Conservation (phyloP, 345 rosid genomes). For the Eucalyptus cladocalyx region DNA sequence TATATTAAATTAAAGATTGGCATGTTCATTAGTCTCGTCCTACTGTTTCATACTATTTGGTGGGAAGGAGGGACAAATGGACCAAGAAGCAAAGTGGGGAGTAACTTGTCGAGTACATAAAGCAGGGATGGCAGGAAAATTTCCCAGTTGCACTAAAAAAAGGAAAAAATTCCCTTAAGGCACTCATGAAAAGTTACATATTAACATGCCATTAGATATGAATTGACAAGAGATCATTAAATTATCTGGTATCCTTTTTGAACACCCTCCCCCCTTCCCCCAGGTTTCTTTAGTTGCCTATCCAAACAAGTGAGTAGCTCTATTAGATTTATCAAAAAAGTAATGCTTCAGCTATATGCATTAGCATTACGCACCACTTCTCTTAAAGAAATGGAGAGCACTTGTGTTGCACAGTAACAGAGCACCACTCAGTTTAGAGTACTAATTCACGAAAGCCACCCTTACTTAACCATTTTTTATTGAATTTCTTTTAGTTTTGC, state of each 20-base stretch:
- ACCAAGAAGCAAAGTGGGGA: background rate
- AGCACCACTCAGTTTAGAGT: background rate
- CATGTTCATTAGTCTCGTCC: conserved; percentile 5
- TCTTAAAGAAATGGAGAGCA: background rate
- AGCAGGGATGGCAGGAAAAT: background rate
- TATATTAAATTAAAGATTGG: background rate
- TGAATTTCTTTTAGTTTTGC: background rate
- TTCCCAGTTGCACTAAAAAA: background rate
- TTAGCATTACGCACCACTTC: background rate
- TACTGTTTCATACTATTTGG: background rate
- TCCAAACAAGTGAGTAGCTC: background rate
- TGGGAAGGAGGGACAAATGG: background rate
- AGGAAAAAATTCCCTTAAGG: background rate
- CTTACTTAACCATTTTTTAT: background rate
- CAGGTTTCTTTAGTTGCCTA: background rate
- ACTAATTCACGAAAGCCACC: background rate
- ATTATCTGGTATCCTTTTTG: background rate
- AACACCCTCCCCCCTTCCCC: background rate
- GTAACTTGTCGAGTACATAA: background rate
- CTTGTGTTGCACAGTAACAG: background rate
- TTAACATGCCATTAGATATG: background rate
- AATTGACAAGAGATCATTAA: background rate
- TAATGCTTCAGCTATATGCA: background rate
- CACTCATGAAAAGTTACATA: background rate
- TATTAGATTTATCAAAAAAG: background rate